phyloP scores from a whole-genome alignment of 2,329 filamentous ascomycete genomes.

The Diaporthe velutina region DNA sequence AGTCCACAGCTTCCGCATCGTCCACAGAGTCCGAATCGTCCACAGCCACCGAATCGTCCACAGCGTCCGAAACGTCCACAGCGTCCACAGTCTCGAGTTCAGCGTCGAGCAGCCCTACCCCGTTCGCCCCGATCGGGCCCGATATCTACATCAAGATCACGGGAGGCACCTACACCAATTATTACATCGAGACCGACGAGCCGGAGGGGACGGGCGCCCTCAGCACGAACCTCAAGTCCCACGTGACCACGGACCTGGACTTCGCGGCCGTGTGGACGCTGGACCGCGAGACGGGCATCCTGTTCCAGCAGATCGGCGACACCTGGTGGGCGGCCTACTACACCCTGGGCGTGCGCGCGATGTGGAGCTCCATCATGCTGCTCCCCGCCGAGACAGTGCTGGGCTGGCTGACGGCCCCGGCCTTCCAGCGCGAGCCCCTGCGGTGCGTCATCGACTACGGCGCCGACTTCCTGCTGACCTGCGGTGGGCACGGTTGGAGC shows the following conservation, averaged over 20 bases:
- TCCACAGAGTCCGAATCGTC: too few species aligned
- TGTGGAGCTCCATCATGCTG: background rate
- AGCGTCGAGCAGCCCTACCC: background rate
- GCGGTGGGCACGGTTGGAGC: background rate
- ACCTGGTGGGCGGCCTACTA: background rate
- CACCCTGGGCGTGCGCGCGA: background rate
- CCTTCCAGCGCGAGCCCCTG: background rate
- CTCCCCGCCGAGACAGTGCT: background rate
- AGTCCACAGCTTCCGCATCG: too few species aligned
- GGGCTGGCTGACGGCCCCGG: background rate
- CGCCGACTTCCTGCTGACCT: background rate
- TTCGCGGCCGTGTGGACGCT: background rate
- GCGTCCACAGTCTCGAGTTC: background rate
- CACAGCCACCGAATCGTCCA: too few species aligned
- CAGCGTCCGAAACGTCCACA: too few species aligned
- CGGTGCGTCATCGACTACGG: background rate
- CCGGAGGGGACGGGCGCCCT: background rate
- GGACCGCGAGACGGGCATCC: background rate
- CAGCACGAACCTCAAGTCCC: background rate
- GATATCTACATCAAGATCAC: background rate
- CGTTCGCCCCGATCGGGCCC: background rate
- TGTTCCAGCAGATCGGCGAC: slow-evolving; percentile 1
- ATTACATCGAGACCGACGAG: background rate
- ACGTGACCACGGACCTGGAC: background rate
- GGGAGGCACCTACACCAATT: background rate